phyloP scores from a whole-genome alignment of 257 asterid species.

The Solanum lycopersicoides region DNA sequence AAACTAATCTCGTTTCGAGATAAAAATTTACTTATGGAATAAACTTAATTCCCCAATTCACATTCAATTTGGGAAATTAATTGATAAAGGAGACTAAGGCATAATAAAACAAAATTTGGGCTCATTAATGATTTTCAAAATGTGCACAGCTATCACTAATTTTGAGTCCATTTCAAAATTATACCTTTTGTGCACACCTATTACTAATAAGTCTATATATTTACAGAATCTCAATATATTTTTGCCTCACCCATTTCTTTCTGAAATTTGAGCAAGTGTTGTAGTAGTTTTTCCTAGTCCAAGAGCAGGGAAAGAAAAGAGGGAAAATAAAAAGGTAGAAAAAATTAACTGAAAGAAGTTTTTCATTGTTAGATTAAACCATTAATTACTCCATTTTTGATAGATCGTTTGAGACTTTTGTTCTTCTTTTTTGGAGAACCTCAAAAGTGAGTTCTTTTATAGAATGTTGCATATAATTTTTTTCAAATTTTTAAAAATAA shows the following conservation, averaged over 20 bases:
- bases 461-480: not conserved
- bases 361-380: slow-evolving; percentile 6
- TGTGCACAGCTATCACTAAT: not conserved
- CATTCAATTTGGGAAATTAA: not conserved
- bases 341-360: slow-evolving; percentile 1
- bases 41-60: too few species aligned
- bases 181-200: not conserved
- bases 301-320: not conserved
- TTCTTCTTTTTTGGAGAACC: slow-evolving; percentile 23
- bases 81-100: not conserved
- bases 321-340: not conserved
- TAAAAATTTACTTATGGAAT: too few species aligned
- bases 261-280: not conserved
- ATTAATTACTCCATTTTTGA: slow-evolving; percentile 4
- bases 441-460: slow-evolving; percentile 22
- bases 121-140: not conserved
- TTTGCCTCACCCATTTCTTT: not conserved
- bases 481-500: not conserved
- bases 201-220: too few species aligned
- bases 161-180: not conserved
- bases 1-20: not conserved
- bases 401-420: slow-evolving; percentile 40
- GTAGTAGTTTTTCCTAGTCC: slow-evolving; percentile 2
- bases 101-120: not conserved
- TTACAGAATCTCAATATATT: too few species aligned